Conservation (phyloP, 2,329 filamentous ascomycete genomes). For the Aspergillus quadricinctus region DNA sequence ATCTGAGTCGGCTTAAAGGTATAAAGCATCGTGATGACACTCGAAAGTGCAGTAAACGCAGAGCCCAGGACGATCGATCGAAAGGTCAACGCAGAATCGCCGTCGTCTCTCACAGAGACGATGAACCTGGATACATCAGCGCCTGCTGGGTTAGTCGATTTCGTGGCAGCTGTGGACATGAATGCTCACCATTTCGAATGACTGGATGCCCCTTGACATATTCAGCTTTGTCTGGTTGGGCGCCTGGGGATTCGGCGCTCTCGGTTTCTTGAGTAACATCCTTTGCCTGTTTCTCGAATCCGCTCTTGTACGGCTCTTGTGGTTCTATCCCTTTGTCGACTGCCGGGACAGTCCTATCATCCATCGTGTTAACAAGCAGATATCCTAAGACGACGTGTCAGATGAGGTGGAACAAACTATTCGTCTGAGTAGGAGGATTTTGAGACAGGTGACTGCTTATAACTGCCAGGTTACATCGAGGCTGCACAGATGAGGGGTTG, state of each 20-base stretch:
- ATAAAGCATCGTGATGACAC: conserved; percentile 22
- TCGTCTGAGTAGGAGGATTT: background rate
- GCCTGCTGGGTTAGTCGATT: conserved; percentile 4
- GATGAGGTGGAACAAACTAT: background rate
- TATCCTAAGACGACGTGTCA: background rate
- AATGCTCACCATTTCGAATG: conserved; percentile 13
- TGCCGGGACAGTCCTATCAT: background rate
- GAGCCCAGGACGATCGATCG: conserved; percentile 17
- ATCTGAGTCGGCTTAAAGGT: conserved; percentile 17
- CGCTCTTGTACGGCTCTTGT: background rate
- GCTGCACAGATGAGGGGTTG: background rate
- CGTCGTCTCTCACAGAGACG: conserved; percentile 16
- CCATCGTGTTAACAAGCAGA: background rate
- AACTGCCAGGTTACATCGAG: background rate
- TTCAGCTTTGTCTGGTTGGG: conserved; percentile 1
- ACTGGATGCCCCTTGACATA: conserved; percentile 18
- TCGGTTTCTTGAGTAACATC: background rate
- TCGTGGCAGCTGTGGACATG: background rate
- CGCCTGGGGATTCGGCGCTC: background rate
- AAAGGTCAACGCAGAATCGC: conserved; percentile 18
- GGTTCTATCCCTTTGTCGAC: background rate
- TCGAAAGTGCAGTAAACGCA: conserved; percentile 18
- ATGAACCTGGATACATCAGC: conserved; percentile 18
- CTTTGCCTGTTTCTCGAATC: background rate
- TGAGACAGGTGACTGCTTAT: background rate